Evolutionary conservation across 176 grass and related monocot species (phyloP).

Genomic region (Cenchrus fungigraminus): DNA sequence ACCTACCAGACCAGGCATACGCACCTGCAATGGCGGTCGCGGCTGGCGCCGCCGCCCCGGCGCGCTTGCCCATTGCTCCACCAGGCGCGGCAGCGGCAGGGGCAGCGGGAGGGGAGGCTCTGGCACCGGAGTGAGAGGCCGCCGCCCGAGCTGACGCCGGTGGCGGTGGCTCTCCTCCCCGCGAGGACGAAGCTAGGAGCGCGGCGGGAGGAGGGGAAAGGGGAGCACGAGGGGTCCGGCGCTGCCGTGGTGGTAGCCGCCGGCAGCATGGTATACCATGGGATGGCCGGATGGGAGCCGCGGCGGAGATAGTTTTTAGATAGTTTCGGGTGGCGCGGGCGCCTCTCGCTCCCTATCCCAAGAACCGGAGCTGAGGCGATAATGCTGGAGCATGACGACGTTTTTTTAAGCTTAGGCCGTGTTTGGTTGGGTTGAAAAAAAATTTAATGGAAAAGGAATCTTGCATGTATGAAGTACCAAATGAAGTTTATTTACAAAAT

Average conservation of each 20-base stretch:
- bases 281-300: constrained; percentile 8
- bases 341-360: constrained; percentile 52
- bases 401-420: too few species aligned
- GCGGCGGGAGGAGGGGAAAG: constrained; percentile 16
- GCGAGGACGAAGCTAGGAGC: not conserved
- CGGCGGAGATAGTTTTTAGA: constrained; percentile 3
- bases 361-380: constrained; percentile 30
- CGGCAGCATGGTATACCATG: constrained; percentile 66
- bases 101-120: not conserved
- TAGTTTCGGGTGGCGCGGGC: constrained; percentile 16
- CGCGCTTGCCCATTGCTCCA: constrained; percentile 30
- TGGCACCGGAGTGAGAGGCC: constrained; percentile 9
- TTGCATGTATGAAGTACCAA: too few species aligned
- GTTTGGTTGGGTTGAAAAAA: too few species aligned
- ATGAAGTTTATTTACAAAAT: too few species aligned
- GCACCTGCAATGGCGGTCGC: constrained; percentile 37
- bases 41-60: not conserved
- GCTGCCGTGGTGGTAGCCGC: constrained; percentile 32
- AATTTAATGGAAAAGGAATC: too few species aligned
- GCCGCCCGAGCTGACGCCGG: not conserved
- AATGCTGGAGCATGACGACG: not conserved
- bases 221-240: constrained; percentile 23
- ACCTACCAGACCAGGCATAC: not conserved
- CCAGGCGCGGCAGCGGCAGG: constrained; percentile 12
- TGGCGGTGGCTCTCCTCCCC: not conserved